Evolutionary conservation across 768 basidiomycete species (phyloP).

Genomic region (Leccinum sublutescens): DNA sequence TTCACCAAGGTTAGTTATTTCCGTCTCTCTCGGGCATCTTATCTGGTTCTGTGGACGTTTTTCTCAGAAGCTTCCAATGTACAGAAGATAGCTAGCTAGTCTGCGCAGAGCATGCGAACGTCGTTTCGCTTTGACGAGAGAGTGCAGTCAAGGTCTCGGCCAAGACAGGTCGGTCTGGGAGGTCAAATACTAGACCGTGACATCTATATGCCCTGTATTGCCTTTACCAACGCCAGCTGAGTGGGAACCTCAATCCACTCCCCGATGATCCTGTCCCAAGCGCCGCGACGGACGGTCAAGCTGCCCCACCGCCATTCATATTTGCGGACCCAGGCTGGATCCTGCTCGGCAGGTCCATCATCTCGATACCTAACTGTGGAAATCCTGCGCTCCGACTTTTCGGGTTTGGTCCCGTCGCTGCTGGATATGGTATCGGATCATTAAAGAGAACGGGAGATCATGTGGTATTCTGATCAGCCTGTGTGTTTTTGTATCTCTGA

Average conservation of each 20-base stretch:
- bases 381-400: constrained; percentile 91
- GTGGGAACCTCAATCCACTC: constrained; percentile 37
- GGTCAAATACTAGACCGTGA: constrained; percentile 40
- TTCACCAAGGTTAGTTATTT: constrained; percentile 67
- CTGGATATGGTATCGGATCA: constrained; percentile 97
- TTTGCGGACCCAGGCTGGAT: constrained; percentile 89
- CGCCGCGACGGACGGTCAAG: constrained; percentile 7
- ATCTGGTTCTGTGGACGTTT: constrained; percentile 54
- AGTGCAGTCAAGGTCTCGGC: constrained; percentile 86
- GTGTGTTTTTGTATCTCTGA: constrained; percentile 1
- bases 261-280: constrained; percentile 39
- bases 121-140: constrained; percentile 82
- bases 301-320: constrained; percentile 49
- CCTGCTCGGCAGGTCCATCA: constrained; percentile 76
- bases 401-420: constrained; percentile 89
- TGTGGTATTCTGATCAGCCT: constrained; percentile 45
- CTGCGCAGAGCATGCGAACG: constrained; percentile 82
- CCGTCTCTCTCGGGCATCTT: neutral
- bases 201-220: constrained; percentile 94
- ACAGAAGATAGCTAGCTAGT: constrained; percentile 70
- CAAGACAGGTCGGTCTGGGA: constrained; percentile 68
- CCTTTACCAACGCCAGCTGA: constrained; percentile 78
- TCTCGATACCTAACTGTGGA: constrained; percentile 96
- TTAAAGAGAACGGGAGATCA: constrained; percentile 88
- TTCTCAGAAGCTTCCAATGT: constrained; percentile 72